These are phyloP conservation scores for Thalassiosira livingstoniorum DNA, from an alignment of 352 stramenopile genomes.

Conservation along the genomic window DNA sequence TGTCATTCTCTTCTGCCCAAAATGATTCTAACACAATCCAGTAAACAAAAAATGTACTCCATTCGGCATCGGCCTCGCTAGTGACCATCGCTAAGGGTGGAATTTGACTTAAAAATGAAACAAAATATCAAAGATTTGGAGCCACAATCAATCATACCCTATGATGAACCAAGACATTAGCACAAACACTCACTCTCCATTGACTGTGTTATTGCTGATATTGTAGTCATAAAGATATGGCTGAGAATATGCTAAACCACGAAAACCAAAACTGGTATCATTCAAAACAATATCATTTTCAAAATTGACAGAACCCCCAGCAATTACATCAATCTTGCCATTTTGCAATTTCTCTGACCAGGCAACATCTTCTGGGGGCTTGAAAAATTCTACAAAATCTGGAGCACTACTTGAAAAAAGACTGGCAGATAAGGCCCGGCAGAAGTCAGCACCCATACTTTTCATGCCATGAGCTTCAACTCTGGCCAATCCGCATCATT, in stretches of 20 bases:
- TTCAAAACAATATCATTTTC: slow-evolving; percentile 3
- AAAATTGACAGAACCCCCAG: slow-evolving; percentile 30
- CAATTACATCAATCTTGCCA: slow-evolving; percentile 55
- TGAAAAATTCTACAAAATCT: slow-evolving; percentile 27
- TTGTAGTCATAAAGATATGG: slow-evolving; percentile 56
- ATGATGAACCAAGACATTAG: slow-evolving; percentile 10
- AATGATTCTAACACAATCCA: slow-evolving; percentile 54
- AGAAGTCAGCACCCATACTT: slow-evolving; percentile 66
- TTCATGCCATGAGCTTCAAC: slow-evolving; percentile 28
- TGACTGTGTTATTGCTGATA: slow-evolving; percentile 7
- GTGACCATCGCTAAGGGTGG: slow-evolving; percentile 41
- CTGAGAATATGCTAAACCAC: slow-evolving; percentile 34
- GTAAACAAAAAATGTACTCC: slow-evolving; percentile 53
- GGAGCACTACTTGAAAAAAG: slow-evolving; percentile 47
- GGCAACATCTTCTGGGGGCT: slow-evolving; percentile 27
- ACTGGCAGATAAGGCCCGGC: slow-evolving; percentile 48
- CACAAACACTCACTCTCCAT: slow-evolving; percentile 1
- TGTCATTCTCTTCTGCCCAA: slow-evolving; percentile 59
- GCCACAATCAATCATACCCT: slow-evolving; percentile 8
- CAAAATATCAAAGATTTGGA: slow-evolving; percentile 30
- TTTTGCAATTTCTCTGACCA: slow-evolving; percentile 13
- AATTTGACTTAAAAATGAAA: slow-evolving; percentile 25
- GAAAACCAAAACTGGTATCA: not conserved
- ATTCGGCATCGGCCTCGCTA: slow-evolving; percentile 48
- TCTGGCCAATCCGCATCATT: slow-evolving; percentile 51